A percentile compares a stretch with the other conserved stretches of the same genome.
These are phyloP conservation scores for Zopfochytrium polystomum DNA, from an alignment of 371 early-diverging fungal genomes.

Conservation along the genomic window DNA sequence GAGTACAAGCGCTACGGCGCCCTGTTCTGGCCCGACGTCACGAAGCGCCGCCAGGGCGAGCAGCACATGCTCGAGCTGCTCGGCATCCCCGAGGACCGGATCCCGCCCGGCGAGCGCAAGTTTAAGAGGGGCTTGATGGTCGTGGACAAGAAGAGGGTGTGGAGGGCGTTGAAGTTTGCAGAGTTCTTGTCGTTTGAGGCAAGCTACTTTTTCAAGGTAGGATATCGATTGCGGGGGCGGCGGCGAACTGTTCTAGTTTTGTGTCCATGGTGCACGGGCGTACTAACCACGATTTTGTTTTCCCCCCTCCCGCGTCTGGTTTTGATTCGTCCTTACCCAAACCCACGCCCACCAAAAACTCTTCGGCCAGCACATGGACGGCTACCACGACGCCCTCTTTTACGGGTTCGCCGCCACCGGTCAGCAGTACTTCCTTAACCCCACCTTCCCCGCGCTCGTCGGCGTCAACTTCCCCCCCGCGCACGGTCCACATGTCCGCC, in stretches of 20 bases:
- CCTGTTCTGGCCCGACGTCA: background rate
- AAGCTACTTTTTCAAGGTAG: background rate
- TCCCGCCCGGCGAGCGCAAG: background rate
- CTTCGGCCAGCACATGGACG: conserved; percentile 1
- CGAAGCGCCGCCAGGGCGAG: background rate
- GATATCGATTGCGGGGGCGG: background rate
- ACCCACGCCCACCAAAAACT: too few relatives aligned
- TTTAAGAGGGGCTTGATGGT: background rate
- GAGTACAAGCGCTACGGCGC: background rate
- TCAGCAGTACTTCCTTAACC: background rate
- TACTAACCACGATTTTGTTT: too few relatives aligned
- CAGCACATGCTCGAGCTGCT: background rate
- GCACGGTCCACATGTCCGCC: background rate
- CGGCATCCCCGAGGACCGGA: background rate
- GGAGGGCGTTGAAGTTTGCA: background rate
- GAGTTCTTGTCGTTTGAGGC: background rate
- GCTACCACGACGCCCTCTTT: background rate
- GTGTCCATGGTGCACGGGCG: too few relatives aligned
- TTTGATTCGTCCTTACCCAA: too few relatives aligned
- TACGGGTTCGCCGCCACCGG: background rate
- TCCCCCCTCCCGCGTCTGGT: too few relatives aligned
- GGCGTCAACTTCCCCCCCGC: background rate
- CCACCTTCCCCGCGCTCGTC: background rate
- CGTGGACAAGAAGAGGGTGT: background rate
- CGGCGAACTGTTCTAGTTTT: too few relatives aligned